Evolutionary conservation across 345 rosid genomes (phyloP).

Genomic region (Carallia brachiata): DNA sequence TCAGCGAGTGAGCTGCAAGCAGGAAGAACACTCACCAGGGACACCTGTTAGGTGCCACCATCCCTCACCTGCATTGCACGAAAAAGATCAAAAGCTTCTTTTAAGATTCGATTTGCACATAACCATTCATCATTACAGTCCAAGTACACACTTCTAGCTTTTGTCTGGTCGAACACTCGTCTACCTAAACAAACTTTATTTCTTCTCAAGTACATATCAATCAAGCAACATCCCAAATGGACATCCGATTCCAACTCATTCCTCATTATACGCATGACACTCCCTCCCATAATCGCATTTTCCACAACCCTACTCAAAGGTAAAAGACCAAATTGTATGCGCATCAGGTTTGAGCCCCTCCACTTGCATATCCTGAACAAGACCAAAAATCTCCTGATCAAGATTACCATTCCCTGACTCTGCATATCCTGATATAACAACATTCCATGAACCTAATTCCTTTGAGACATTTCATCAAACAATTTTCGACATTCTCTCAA

Average conservation of each 20-base stretch:
- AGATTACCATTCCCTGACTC: constrained; percentile 6
- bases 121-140: constrained; percentile 71
- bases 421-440: constrained; percentile 6
- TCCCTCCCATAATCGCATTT: constrained; percentile 46
- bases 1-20: constrained; percentile 46
- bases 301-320: constrained; percentile 30
- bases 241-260: constrained; percentile 36
- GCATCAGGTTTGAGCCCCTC: constrained; percentile 52
- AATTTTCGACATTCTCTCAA: constrained; percentile 28
- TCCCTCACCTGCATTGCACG: constrained; percentile 46
- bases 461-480: constrained; percentile 34
- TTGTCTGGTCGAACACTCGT: constrained; percentile 44
- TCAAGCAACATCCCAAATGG: constrained; percentile 58
- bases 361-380: constrained; percentile 9
- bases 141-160: constrained; percentile 47
- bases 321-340: constrained; percentile 53
- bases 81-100: constrained; percentile 50
- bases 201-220: constrained; percentile 56
- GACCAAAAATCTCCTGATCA: neutral
- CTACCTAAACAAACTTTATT: constrained; percentile 28
- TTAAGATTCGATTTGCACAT: constrained; percentile 40
- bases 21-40: constrained; percentile 62
- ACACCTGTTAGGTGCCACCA: constrained; percentile 48
- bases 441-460: constrained; percentile 19
- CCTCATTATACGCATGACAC: constrained; percentile 53